Evolutionary conservation across 2,329 filamentous ascomycete genomes (phyloP).

Genomic region (Coniochaeta hoffmannii): DNA sequence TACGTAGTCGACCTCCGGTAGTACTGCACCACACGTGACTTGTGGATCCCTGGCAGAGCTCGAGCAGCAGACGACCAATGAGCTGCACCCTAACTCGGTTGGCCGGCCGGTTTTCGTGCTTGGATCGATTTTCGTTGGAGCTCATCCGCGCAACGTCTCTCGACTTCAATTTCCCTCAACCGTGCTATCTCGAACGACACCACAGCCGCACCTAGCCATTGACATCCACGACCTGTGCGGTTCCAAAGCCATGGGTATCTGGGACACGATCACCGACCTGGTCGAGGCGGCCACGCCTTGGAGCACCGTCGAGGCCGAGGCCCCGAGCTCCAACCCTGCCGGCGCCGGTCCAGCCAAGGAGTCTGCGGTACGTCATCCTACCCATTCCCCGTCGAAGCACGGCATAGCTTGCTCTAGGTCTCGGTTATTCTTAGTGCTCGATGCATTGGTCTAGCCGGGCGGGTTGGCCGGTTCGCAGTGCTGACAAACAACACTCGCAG

Average conservation of each 20-base stretch:
- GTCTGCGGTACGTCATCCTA: slow-evolving; percentile 3
- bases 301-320: slow-evolving; percentile 58
- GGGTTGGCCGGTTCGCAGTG: neutral
- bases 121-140: slow-evolving; percentile 6
- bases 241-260: slow-evolving; percentile 54
- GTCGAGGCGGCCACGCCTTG: slow-evolving; percentile 59
- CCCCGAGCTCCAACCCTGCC: slow-evolving; percentile 34
- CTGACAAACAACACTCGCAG: neutral
- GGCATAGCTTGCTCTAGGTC: neutral
- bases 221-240: slow-evolving; percentile 28
- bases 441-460: neutral
- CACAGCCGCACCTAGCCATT: slow-evolving; percentile 18
- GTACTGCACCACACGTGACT: slow-evolving; percentile 1
- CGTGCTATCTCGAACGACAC: slow-evolving; percentile 11
- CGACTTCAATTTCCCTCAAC: slow-evolving; percentile 3
- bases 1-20: too few species aligned
- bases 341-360: slow-evolving; percentile 43
- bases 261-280: slow-evolving; percentile 57
- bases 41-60: slow-evolving; percentile 1
- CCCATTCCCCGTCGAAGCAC: neutral
- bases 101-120: slow-evolving; percentile 2
- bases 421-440: too few species aligned
- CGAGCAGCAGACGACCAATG: slow-evolving; percentile 15
- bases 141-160: slow-evolving; percentile 1
- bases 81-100: slow-evolving; percentile 14